Evolutionary conservation across 345 rosid genomes (phyloP).

Genomic region (Xanthoceras sorbifolium): DNA sequence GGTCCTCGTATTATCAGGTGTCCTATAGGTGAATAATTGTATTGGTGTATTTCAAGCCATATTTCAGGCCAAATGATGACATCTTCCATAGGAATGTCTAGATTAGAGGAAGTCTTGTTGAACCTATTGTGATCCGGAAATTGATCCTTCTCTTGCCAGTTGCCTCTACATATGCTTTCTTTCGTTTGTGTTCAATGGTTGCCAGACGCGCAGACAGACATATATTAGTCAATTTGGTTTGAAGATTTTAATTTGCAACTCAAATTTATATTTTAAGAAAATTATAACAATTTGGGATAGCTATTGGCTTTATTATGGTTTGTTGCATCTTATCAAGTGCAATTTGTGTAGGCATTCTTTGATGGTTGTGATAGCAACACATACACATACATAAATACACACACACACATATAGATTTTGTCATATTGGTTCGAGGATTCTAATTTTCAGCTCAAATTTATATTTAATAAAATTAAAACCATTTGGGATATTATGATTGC

Average conservation of each 20-base stretch:
- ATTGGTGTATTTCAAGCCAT: background rate
- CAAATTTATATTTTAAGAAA: no score
- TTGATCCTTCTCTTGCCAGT: no score
- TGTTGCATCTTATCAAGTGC: background rate
- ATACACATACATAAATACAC: no score
- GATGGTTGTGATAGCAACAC: conserved; percentile 3
- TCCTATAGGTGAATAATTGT: background rate
- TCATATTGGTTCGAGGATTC: background rate
- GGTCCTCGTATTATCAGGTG: background rate
- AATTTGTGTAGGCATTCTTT: background rate
- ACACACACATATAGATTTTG: no score
- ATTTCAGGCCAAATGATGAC: background rate
- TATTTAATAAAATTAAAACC: no score
- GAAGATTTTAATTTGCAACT: no score
- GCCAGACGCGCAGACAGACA: no score
- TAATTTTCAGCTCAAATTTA: background rate
- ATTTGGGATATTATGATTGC: background rate
- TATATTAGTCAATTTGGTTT: no score
- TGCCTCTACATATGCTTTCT: no score
- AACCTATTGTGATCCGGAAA: background rate
- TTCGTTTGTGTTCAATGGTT: no score
- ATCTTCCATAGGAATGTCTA: background rate
- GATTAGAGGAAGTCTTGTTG: background rate
- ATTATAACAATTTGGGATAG: no score
- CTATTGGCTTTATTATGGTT: no score